Conservation (phyloP, 2,329 filamentous ascomycete genomes). For the Alternaria gaisen region DNA sequence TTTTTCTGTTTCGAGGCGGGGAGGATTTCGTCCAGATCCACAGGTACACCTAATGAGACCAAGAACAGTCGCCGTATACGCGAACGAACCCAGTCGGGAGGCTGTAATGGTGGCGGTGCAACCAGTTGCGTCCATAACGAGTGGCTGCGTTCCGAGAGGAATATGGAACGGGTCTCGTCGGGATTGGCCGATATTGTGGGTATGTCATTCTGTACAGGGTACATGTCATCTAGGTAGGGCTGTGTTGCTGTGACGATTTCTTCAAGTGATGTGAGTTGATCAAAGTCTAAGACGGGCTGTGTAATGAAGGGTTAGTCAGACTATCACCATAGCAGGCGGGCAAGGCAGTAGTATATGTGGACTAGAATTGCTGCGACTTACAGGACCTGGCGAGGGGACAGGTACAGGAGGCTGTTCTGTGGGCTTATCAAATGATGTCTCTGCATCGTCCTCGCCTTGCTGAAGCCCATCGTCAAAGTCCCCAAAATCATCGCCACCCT, state of each 20-base stretch:
- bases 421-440: slow-evolving; percentile 52
- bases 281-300: slow-evolving; percentile 74
- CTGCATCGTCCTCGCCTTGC: slow-evolving; percentile 50
- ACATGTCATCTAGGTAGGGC: slow-evolving; percentile 70
- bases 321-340: slow-evolving; percentile 35
- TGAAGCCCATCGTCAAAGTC: slow-evolving; percentile 61
- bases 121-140: slow-evolving; percentile 97
- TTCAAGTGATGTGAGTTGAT: slow-evolving; percentile 65
- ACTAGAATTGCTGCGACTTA: slow-evolving; percentile 56
- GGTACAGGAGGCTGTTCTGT: slow-evolving; percentile 51
- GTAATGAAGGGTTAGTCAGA: slow-evolving; percentile 38
- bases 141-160: slow-evolving; percentile 84
- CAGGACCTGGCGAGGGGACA: slow-evolving; percentile 56
- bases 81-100: slow-evolving; percentile 97
- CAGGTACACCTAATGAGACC: slow-evolving; percentile 92
- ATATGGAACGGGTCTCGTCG: slow-evolving; percentile 42
- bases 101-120: slow-evolving; percentile 90
- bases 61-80: slow-evolving; percentile 94
- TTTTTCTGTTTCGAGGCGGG: slow-evolving; percentile 99
- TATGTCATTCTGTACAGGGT: slow-evolving; percentile 58
- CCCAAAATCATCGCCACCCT: slow-evolving; percentile 57
- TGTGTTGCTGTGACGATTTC: slow-evolving; percentile 69
- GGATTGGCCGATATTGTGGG: slow-evolving; percentile 53
- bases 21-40: slow-evolving; percentile 96
- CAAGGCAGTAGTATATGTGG: slow-evolving; percentile 47